Conservation (phyloP, 345 rosid genomes). For the Citrus maxima region DNA sequence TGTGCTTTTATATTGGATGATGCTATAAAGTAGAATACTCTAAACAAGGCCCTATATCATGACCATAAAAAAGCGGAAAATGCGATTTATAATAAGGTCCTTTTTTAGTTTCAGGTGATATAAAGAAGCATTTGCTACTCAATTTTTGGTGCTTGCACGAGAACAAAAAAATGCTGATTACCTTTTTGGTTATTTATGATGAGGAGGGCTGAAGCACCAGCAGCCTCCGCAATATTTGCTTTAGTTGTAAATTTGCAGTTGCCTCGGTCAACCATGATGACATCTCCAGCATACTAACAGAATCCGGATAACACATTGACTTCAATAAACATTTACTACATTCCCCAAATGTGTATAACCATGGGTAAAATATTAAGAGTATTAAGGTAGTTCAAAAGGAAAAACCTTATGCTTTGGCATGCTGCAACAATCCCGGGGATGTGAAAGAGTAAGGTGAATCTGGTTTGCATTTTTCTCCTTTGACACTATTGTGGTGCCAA, state of each 20-base stretch:
- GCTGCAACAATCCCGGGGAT: conserved; percentile 85
- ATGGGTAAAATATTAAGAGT: background rate
- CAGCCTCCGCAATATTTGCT: conserved; percentile 86
- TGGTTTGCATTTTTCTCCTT: conserved; percentile 95
- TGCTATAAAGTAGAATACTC: background rate
- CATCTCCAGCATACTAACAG: conserved; percentile 71
- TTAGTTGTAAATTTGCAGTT: conserved; percentile 83
- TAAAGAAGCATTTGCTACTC: background rate
- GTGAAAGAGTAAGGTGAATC: conserved; percentile 62
- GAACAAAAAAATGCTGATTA: conserved; percentile 20
- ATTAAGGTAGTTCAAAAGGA: background rate
- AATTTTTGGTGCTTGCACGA: background rate
- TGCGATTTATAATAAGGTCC: background rate
- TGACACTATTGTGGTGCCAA: conserved; percentile 74
- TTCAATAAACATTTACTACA: conserved; percentile 10
- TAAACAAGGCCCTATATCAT: background rate
- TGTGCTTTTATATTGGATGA: background rate
- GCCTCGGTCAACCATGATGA: conserved; percentile 90
- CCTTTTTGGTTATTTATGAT: conserved; percentile 93
- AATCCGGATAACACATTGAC: conserved; percentile 7
- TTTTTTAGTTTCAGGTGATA: background rate
- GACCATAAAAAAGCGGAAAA: background rate
- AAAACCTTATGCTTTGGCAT: conserved; percentile 67
- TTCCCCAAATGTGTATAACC: background rate
- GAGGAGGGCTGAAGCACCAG: conserved; percentile 88